Evolutionary conservation across 768 basidiomycete species (phyloP).

Genomic region (Trametes coccinea): DNA sequence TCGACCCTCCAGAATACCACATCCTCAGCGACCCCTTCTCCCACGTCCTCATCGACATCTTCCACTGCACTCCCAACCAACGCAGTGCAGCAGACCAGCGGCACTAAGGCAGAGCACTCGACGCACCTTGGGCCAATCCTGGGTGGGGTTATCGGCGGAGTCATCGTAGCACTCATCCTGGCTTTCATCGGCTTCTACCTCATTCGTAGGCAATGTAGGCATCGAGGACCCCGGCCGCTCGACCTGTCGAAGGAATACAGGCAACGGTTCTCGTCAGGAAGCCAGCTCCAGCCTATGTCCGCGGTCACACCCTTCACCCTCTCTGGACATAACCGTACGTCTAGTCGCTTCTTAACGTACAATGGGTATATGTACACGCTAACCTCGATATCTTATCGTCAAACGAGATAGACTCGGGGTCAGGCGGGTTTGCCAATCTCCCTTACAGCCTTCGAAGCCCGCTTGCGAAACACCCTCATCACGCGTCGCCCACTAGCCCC

Average conservation of each 20-base stretch:
- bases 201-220: not conserved
- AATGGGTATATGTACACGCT: no score
- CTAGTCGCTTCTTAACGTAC: no score
- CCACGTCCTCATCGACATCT: not conserved
- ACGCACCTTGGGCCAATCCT: not conserved
- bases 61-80: not conserved
- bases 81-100: not conserved
- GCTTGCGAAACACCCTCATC: not conserved
- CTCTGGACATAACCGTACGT: conserved; percentile 2
- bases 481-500: not conserved
- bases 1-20: conserved; percentile 9
- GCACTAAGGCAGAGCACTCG: not conserved
- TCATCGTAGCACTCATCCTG: not conserved
- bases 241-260: conserved; percentile 15
- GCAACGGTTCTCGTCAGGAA: not conserved
- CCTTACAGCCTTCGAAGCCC: not conserved
- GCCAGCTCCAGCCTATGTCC: not conserved
- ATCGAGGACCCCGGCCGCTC: conserved; percentile 10
- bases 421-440: not conserved
- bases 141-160: conserved; percentile 15
- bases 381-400: no score
- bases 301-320: conserved; percentile 16
- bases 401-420: not conserved
- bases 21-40: not conserved
- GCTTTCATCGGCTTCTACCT: conserved; percentile 9